Evolutionary conservation across 1,139 yeast genomes (phyloP).

Genomic region (Pichia sp.): DNA sequence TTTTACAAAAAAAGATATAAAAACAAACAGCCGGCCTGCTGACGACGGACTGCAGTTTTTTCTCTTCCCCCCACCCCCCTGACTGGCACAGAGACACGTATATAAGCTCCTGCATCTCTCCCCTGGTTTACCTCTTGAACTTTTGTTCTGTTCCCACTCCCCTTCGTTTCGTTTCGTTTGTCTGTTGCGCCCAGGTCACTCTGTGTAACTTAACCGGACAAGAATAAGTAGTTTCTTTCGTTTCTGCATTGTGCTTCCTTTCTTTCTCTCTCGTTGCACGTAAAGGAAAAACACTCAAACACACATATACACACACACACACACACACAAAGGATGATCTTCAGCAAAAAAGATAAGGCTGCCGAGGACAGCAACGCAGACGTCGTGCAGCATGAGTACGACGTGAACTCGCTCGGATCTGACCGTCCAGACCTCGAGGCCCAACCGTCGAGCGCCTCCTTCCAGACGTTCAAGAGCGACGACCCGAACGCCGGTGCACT

Average conservation of each 20-base stretch:
- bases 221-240: background rate
- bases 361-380: background rate
- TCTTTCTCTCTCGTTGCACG: background rate
- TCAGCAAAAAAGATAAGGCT: background rate
- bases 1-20: no score
- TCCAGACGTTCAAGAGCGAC: conserved; percentile 17
- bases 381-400: background rate
- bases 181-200: background rate
- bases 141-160: no score
- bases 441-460: conserved; percentile 11
- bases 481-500: background rate
- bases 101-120: background rate
- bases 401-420: background rate
- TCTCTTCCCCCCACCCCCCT: no score
- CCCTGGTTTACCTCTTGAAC: background rate
- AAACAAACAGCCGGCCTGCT: no score
- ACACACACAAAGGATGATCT: background rate
- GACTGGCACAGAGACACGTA: no score
- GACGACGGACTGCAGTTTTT: no score
- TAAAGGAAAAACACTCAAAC: background rate
- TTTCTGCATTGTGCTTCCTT: background rate
- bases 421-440: background rate
- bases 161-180: background rate
- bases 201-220: background rate
- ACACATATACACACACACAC: background rate